Base-by-base conservation (phyloP, 148 eudicot genomes). In the Vaccinium myrtillus region DNA sequence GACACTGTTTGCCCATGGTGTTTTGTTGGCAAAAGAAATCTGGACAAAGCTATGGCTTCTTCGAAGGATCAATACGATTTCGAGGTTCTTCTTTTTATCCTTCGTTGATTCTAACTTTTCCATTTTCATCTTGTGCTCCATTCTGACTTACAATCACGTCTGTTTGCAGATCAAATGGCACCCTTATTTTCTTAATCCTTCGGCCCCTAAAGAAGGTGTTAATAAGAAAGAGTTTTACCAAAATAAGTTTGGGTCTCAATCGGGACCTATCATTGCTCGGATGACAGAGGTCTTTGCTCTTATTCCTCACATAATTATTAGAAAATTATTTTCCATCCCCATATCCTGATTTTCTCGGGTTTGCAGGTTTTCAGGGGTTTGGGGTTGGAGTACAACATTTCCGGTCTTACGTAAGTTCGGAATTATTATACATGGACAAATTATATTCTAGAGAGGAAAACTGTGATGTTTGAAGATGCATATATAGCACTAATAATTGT, bases 1-100 rank as follows among this genome's bases (percentile, higher is more conserved):
- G 99, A 96, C 88, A 95, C 89, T 58, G 94, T 97, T n/a, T 97
- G 99, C 76, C 99, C 99, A 54, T 97, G 98, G 98, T 97, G 99
- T 86, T 97, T 89, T 87, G 98, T 97, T 86, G 98, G 98, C 77
- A 97, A 97, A 87, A 94, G 84, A 84, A 91, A 97, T 88, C 91
- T 95, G 27, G 99, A 97, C 89, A 93, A 90, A 87, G 98, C 98
- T 74, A 89, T 97, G 79, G 92, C 89, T 86, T 86, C 83, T 27
- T 86, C 90, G 7, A 87, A 87, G 61, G 94, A 94, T 90, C 91
- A 90, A 81, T 97, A 86, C 53, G 88, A 91, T 87, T 96, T 94
- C 25, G 92, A 96, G 99, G 99, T 96, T 75, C 36, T 78, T 19
- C 80, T 78, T 73, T 23, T 70, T 74, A 18, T 15, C 39, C 69